Conservation (phyloP, 108 stramenopile species). For the Nitzschia sp. region DNA sequence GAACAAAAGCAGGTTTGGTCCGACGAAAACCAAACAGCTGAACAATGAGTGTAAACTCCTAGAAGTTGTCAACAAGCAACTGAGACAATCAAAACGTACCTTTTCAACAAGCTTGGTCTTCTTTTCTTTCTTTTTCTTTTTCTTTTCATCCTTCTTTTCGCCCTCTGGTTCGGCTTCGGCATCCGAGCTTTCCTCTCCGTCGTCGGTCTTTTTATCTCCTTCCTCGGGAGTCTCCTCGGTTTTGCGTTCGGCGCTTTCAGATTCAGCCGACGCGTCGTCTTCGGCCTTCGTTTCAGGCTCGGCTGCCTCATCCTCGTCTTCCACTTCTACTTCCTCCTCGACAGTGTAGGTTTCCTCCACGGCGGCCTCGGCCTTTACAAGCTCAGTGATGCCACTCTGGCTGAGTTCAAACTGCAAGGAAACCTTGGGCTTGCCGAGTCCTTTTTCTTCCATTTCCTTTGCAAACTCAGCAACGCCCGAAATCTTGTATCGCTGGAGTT, state of each 20-base stretch:
- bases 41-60: conserved; percentile 31
- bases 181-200: conserved; percentile 10
- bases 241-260: conserved; percentile 43
- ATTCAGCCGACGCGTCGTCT: conserved; percentile 33
- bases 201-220: conserved; percentile 23
- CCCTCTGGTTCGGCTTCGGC: too few relatives aligned
- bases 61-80: neutral
- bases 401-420: conserved; percentile 93
- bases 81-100: conserved; percentile 23
- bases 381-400: conserved; percentile 79
- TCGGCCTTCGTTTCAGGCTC: conserved; percentile 31
- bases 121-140: conserved; percentile 60
- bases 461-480: conserved; percentile 91
- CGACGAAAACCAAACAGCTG: conserved; percentile 57
- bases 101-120: conserved; percentile 56
- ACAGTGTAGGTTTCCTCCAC: conserved; percentile 89
- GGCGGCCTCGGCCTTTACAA: conserved; percentile 93
- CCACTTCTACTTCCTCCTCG: conserved; percentile 82
- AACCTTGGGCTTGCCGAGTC: conserved; percentile 92
- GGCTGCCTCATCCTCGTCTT: conserved; percentile 62
- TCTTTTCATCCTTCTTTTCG: conserved; percentile 36
- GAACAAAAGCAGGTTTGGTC: conserved; percentile 49
- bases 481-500: conserved; percentile 81
- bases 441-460: conserved; percentile 91
- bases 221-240: conserved; percentile 36